Base-by-base conservation (phyloP, 2,329 filamentous ascomycete genomes). In the Reticulascus tulasneorum region DNA sequence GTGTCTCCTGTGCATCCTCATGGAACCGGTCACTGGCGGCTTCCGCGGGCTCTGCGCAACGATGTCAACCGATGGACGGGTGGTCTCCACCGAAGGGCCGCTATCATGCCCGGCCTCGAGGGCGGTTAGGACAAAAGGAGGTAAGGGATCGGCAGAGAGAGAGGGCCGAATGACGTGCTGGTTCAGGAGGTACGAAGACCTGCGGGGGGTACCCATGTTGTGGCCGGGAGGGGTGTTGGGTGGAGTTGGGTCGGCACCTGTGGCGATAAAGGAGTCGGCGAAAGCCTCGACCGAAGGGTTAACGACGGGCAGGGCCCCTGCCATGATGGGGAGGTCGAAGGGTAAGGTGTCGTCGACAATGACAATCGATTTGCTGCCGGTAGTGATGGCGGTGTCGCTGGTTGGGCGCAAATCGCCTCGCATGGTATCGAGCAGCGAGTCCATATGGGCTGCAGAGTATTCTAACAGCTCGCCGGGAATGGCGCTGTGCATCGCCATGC, bases 281-380 rank as follows among this genome's bases (percentile, higher is more conserved):
- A 79, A 76, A 3, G 66, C 66, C 31, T 77, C 75, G 2, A 70
- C 58, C 3, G 75, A 76, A 9, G 62, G 59, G 35, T 64, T 69
- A 17, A 61, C 54, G 4, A 57, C 60, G 3, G 59, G 56, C 7
- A 74, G 51, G 22, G 66, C 66, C 8, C 69, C 73, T 8, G 72
- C 67, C 72, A 79, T 75, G 9, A 64, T 47, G 1, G 69, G 60
- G n/a, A 71, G 56, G 8, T 76, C 63, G 6, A 65, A 62, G 0
- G 69, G 63, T 12, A 72, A 48, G 1, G 81, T 83, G 21, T 78
- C 79, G 40, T 94, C 86, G 23, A 94, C 79, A 52, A 95, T 94
- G 37, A 95, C 74, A 47, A 95, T 94, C 0, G 88, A 94, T 53
- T 90, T 84, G 67, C 87, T 94, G n/a, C 87, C 86, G 9, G 73